Conservation (phyloP, 352 stramenopile species). For the Plasmopara viticola region DNA sequence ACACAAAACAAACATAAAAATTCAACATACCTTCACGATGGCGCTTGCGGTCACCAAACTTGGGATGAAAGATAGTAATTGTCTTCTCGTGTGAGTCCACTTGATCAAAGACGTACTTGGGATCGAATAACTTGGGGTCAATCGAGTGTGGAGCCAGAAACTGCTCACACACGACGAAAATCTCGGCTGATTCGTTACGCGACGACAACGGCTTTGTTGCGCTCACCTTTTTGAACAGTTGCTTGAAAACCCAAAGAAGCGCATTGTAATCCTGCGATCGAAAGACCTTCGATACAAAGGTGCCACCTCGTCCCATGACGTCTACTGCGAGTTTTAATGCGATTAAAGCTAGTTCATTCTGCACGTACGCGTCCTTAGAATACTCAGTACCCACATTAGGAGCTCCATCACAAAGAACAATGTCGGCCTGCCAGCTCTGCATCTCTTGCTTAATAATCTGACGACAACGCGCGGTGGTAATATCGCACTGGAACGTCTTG, state of each 20-base stretch:
- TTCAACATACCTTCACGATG: slow-evolving; percentile 84
- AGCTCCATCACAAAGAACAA: slow-evolving; percentile 98
- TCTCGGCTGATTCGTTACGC: slow-evolving; percentile 98
- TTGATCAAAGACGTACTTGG: slow-evolving; percentile 96
- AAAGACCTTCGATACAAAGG: slow-evolving; percentile 97
- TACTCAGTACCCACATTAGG: slow-evolving; percentile 98
- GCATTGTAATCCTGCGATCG: slow-evolving; percentile 98
- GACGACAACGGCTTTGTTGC: slow-evolving; percentile 98
- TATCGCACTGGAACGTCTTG: slow-evolving; percentile 96
- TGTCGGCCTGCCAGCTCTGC: slow-evolving; percentile 90
- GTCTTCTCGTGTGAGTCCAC: slow-evolving; percentile 83
- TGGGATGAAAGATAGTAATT: slow-evolving; percentile 97
- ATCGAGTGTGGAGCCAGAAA: slow-evolving; percentile 96
- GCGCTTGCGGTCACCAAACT: slow-evolving; percentile 93
- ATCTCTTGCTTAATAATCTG: slow-evolving; percentile 92
- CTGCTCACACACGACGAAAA: slow-evolving; percentile 97
- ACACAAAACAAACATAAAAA: slow-evolving; percentile 17
- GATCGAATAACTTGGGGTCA: slow-evolving; percentile 96
- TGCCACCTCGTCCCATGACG: slow-evolving; percentile 91
- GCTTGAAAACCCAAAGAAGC: slow-evolving; percentile 97
- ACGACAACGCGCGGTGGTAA: slow-evolving; percentile 87
- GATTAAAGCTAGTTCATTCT: slow-evolving; percentile 97
- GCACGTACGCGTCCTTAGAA: slow-evolving; percentile 98
- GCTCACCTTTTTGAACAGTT: slow-evolving; percentile 97
- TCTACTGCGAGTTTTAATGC: slow-evolving; percentile 96